Evolutionary conservation across 495 filamentous ascomycete species (phyloP).

Genomic region (Lasiosphaeria hispida): DNA sequence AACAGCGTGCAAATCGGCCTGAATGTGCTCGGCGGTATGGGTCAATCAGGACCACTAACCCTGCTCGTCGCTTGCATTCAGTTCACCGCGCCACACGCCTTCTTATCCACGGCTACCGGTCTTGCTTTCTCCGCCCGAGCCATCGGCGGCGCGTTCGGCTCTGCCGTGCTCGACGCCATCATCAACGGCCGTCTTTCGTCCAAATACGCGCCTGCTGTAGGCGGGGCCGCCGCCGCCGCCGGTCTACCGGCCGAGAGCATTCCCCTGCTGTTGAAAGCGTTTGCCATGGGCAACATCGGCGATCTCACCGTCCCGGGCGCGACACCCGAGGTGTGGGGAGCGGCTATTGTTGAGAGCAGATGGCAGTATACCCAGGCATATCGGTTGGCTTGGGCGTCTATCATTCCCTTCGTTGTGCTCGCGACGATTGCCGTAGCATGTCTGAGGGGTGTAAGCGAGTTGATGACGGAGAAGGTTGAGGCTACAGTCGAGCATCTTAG

Average conservation of each 20-base stretch:
- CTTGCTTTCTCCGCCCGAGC: conserved; percentile 54
- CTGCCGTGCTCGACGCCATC: conserved; percentile 53
- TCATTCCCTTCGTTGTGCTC: conserved; percentile 55
- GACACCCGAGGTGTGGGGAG: conserved; percentile 34
- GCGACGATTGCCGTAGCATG: conserved; percentile 44
- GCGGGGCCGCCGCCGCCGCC: conserved; percentile 36
- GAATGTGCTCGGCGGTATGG: conserved; percentile 49
- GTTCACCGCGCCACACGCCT: conserved; percentile 54
- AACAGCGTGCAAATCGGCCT: conserved; percentile 47
- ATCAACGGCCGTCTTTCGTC: conserved; percentile 47
- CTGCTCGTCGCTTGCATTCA: conserved; percentile 52
- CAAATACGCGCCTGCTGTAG: conserved; percentile 38
- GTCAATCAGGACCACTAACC: conserved; percentile 49
- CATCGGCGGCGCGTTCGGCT: conserved; percentile 55
- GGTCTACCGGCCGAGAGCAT: conserved; percentile 43
- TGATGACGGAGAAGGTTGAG: conserved; percentile 54
- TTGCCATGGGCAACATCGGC: conserved; percentile 32
- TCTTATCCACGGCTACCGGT: conserved; percentile 53
- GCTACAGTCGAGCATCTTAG: conserved; percentile 41
- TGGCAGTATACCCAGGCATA: conserved; percentile 46
- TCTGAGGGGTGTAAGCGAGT: conserved; percentile 47
- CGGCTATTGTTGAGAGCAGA: conserved; percentile 38
- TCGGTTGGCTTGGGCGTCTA: conserved; percentile 48
- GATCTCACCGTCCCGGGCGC: conserved; percentile 33
- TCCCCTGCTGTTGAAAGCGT: conserved; percentile 32